Conservation (phyloP, 176 grass and related monocot species). For the Avena eriantha region DNA sequence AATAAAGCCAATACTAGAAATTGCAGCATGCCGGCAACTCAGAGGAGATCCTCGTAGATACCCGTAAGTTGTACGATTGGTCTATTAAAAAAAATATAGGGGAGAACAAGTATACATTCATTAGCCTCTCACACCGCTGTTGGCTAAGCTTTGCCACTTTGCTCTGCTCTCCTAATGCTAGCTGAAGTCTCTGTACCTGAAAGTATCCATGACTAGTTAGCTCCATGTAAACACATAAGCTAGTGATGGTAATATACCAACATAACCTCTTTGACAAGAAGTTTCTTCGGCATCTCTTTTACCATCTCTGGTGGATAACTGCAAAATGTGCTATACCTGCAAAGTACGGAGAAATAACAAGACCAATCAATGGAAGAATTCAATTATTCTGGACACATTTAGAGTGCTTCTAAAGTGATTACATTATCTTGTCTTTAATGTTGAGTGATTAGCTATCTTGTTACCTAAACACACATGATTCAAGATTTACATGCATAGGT, state of each 20-base stretch:
- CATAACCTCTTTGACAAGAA: conserved; percentile 65
- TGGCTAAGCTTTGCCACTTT: conserved; percentile 59
- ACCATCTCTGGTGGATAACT: conserved; percentile 61
- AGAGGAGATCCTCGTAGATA: neutral
- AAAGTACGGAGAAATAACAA: conserved; percentile 37
- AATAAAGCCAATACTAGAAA: conserved; percentile 15
- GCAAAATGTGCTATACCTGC: conserved; percentile 71
- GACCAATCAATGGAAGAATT: conserved; percentile 27
- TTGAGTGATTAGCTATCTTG: conserved; percentile 5
- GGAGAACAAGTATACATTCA: conserved; percentile 53
- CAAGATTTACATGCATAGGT: neutral
- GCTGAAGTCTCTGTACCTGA: conserved; percentile 74
- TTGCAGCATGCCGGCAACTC: neutral
- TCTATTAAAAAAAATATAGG: neutral
- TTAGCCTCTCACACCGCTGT: conserved; percentile 64
- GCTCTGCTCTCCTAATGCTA: conserved; percentile 68
- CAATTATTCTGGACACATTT: conserved; percentile 37
- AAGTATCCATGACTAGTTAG: conserved; percentile 41
- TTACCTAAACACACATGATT: conserved; percentile 10
- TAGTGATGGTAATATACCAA: neutral
- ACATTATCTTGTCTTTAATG: neutral
- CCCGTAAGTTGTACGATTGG: neutral
- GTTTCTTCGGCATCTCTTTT: conserved; percentile 67
- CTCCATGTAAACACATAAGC: conserved; percentile 9
- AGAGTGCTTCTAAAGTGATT: neutral